Conservation (phyloP, 2,329 filamentous ascomycete genomes). For the Nigrospora osmanthi region DNA sequence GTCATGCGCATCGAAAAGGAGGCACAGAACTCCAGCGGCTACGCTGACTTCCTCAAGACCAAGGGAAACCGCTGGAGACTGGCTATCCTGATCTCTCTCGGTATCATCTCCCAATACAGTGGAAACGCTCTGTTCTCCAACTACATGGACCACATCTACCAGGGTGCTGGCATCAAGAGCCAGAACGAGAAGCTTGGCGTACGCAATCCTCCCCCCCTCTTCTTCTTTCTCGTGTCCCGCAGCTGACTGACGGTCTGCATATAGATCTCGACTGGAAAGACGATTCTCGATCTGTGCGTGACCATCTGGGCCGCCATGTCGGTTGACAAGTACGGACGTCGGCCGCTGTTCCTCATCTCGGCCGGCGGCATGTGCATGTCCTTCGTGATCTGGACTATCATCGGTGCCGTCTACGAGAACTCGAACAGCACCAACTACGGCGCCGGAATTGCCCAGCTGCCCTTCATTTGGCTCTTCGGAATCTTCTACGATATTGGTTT, state of each 20-base stretch:
- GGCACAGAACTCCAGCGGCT: constrained; percentile 39
- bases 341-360: constrained; percentile 44
- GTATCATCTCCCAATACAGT: constrained; percentile 60
- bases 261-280: constrained; percentile 46
- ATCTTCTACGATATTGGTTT: constrained; percentile 54
- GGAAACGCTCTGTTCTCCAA: constrained; percentile 62
- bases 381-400: constrained; percentile 42
- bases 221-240: not conserved
- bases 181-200: constrained; percentile 48
- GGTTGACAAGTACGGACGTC: constrained; percentile 42
- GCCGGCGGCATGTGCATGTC: constrained; percentile 39
- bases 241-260: constrained; percentile 11
- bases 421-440: constrained; percentile 30
- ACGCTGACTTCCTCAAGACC: constrained; percentile 54
- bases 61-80: constrained; percentile 58
- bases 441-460: constrained; percentile 46
- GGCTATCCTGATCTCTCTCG: constrained; percentile 53
- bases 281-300: constrained; percentile 49
- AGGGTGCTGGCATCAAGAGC: constrained; percentile 50
- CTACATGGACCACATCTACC: constrained; percentile 57
- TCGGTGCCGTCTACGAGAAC: constrained; percentile 44
- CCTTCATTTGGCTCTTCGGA: constrained; percentile 52
- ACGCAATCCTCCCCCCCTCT: constrained; percentile 10
- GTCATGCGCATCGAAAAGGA: constrained; percentile 51
- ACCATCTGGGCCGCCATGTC: constrained; percentile 44